Evolutionary conservation across 2,329 filamentous ascomycete genomes (phyloP), one percentile per base, ranked within the genome.

Genomic region (Pyrenophora graminea): DNA sequence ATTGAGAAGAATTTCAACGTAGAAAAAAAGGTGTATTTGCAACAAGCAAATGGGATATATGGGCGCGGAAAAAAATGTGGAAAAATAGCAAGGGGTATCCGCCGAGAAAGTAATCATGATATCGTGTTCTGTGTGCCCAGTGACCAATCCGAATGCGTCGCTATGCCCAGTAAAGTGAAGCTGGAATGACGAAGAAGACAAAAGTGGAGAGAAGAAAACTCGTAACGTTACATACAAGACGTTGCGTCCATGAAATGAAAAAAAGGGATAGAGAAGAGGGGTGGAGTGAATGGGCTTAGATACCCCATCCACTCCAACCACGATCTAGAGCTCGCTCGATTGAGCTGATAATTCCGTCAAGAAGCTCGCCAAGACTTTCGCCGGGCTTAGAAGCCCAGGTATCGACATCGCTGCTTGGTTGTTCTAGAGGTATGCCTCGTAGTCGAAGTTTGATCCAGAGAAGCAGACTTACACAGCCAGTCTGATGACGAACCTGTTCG

Each of bases 391-490:
- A 45, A 8, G 48, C 45, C 39, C 52, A 58, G 3, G 49, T 23
- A 9, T 53, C 49, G 10, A 55, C 45, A 15, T 57, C 39, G 13
- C 48, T 55, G 31, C 53, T 59, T 4, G 54, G 55, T 3, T 53
- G 56, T 2, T 67, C 63, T 0, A 60, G 34, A 12, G 56, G 21
- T 1, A 57, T 56, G 33, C 59, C 62, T 13, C 62, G 63, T 1
- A 72, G 47, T 2, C 62, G 56, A 40, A 68, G 63, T 45, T 71
- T 71, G 1, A 66, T 61, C 69, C 69, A 73, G 6, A 66, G 63
- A 10, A 72, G 56, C 19, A 71, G 40, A 15, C 64, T 67, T 6
- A 48, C 53, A 23, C 66, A 69, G 33, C 70, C 69, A 3, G 59
- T 58, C 41, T 70, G 65, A 50, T 66, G 67, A 13, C 63, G 55